phyloP scores from a whole-genome alignment of 2,329 filamentous ascomycete species.

The Botrytis fragariae region DNA sequence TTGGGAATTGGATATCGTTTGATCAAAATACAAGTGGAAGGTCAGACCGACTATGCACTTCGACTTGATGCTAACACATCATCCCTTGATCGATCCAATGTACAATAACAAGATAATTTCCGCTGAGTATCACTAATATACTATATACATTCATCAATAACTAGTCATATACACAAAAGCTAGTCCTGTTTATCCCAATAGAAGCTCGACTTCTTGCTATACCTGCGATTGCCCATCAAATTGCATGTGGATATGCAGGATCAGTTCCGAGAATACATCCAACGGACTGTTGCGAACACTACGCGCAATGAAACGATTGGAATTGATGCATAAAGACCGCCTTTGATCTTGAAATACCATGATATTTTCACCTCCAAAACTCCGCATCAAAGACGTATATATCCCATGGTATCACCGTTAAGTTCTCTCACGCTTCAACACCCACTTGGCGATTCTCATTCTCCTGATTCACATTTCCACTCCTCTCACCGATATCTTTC shows the following conservation, averaged over 20 bases:
- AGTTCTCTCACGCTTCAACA: background rate
- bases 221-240: background rate
- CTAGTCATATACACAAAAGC: constrained; percentile 2
- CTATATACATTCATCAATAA: background rate
- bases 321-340: background rate
- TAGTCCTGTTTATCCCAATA: constrained; percentile 4
- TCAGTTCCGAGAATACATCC: background rate
- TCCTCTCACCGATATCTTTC: background rate
- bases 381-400: background rate
- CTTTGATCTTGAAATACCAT: background rate
- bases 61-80: background rate
- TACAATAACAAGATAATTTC: background rate
- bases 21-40: background rate
- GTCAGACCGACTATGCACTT: background rate
- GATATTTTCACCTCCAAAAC: background rate
- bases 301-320: background rate
- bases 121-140: background rate
- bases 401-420: background rate
- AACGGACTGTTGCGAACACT: background rate
- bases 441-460: background rate
- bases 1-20: no score
- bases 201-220: background rate
- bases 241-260: constrained; percentile 2
- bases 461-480: background rate
- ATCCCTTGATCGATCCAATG: background rate